Percentiles rank a stretch among this genome's conserved stretches.
These are phyloP conservation scores for Actinomortierella wolfii DNA, from an alignment of 371 early-diverging fungal species.

Conservation along the genomic window DNA sequence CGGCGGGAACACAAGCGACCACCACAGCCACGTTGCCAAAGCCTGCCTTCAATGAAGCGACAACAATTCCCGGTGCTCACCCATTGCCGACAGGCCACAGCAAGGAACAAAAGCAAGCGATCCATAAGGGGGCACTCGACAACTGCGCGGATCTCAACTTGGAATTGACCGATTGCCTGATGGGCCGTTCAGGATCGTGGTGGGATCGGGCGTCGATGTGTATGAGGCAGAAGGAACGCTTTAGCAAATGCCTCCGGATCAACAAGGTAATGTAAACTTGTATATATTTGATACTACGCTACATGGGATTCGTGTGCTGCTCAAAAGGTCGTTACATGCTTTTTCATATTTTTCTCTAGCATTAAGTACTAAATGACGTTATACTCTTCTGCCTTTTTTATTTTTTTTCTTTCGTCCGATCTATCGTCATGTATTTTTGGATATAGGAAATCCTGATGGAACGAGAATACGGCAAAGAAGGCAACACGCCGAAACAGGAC, in stretches of 20 bases:
- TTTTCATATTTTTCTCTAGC: background rate
- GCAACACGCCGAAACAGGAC: conserved; percentile 36
- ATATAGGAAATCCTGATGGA: conserved; percentile 28
- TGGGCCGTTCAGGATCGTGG: conserved; percentile 58
- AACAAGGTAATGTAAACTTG: conserved; percentile 49
- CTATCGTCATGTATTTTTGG: no score
- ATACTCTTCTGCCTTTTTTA: background rate
- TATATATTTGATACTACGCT: background rate
- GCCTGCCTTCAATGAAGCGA: background rate
- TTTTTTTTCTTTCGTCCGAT: background rate
- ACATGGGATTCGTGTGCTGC: background rate
- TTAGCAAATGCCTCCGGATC: conserved; percentile 56
- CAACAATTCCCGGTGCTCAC: conserved; percentile 13
- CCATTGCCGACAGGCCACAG: conserved; percentile 14
- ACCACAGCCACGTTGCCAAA: background rate
- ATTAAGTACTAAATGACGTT: background rate
- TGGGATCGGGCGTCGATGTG: conserved; percentile 70
- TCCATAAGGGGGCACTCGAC: conserved; percentile 54
- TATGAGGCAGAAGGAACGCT: conserved; percentile 58
- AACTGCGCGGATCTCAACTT: conserved; percentile 62
- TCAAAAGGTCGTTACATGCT: background rate
- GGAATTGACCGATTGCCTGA: conserved; percentile 54
- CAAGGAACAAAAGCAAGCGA: conserved; percentile 53
- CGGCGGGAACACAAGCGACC: background rate
- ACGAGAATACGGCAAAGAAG: conserved; percentile 26